Evolutionary conservation across 176 grass and related monocot genomes (phyloP), one percentile per base, ranked within the genome.

Genomic region (Triticum dicoccoides): DNA sequence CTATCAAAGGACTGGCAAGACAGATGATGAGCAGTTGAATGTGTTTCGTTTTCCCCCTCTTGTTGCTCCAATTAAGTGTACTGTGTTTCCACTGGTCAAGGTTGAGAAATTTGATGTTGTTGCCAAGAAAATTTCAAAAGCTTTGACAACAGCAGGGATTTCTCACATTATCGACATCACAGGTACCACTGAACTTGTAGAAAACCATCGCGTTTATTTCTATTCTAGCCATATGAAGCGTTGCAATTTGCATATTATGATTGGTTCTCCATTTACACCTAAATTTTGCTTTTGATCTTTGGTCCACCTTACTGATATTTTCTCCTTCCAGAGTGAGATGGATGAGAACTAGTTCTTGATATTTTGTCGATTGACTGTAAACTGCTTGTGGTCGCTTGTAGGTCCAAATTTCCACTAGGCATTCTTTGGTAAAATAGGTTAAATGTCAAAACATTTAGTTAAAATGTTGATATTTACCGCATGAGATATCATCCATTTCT

Each of bases 11-110:
- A 64, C 80, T 89, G 88, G 96, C 18, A 92, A 88, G 73, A 11
- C 86, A 15, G 91, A 98, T 33, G 91, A 98, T 62, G 96, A 95
- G 21, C 91, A 95, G 58, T 75, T 98, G 59, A 98, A 98, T 38
- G 93, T 95, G 17, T 98, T 98, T 68, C 37, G 93, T 41, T 98
- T 98, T 1, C 90, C 93, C 51, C 88, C 96, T 14, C 78, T 95
- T 35, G 90, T 98, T 86, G 96, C 93, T 90, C 93, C 96, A 33
- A 95, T 92, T 58, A 98, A 98, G 70, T 98, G 96, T 82, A 95
- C 93, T 3, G 93, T 98, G 56, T 95, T 95, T 85, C 91, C 93
- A 18, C 68, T 98, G 17, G 90, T 95, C 18, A 98, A 98, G 85
- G 83, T 88, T 10, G 89, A 92, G 52, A 87, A 94, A 81, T 95